Evolutionary conservation across 805 yeast genomes (phyloP), one percentile per base, ranked within the genome.

Genomic region (Ogataea neopini): DNA sequence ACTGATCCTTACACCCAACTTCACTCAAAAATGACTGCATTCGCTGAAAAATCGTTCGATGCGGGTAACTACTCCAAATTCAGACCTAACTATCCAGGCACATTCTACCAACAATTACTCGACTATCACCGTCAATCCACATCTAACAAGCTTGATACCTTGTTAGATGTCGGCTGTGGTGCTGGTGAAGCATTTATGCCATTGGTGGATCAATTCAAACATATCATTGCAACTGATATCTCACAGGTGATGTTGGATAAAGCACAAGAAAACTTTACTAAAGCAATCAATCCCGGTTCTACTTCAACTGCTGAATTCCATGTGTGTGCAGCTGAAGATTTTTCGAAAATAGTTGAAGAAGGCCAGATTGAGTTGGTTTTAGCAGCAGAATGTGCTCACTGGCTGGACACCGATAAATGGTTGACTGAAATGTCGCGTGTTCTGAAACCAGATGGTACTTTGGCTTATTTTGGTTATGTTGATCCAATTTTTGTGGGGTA

Each of bases 381-480:
- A 2, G 86, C 84, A n/a, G 96, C 91, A 0, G 90, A 90, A 61
- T 85, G 90, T 49, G 80, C 77, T n/a, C 97, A 90, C 66, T 90
- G 96, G 96, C 77, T 88, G 48, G 63, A 56, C 54, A 58, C 51
- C 19, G 57, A 26, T 10, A 51, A 37, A 20, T 60, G 59, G 66
- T 56, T 59, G 25, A 47, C 29, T 30, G 72, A 66, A 62, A 60
- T 69, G 44, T 55, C 58, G 41, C 62, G 71, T 26, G 61, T 71
- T 30, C 65, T 71, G 42, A 70, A 70, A 49, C 61, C 66, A 1
- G 69, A 69, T 9, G 83, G 80, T 0, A 70, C 75, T 0, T 60
- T 90, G 40, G 85, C 89, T 0, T 78, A 79, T 55, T 89, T 92
- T 86, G 86, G 87, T 3, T 90, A 90, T 60, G 81, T 77, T 33